These are phyloP conservation scores for Sugiyamaella mastotermitis DNA, from an alignment of 805 yeast genomes.

Conservation along the genomic window DNA sequence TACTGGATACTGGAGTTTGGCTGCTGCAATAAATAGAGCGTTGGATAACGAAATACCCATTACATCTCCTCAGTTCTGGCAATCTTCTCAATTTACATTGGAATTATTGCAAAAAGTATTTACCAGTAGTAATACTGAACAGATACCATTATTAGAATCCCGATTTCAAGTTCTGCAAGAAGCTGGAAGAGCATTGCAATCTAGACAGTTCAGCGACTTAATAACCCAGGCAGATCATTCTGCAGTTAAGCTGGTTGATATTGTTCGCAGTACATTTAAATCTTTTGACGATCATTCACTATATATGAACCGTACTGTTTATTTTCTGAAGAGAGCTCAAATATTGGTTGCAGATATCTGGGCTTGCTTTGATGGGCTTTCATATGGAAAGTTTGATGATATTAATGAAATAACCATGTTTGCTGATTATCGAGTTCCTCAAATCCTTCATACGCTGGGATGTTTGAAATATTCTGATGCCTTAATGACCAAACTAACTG, in stretches of 20 bases:
- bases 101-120: constrained; percentile 27
- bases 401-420: constrained; percentile 39
- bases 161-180: constrained; percentile 31
- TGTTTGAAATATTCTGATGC: constrained; percentile 30
- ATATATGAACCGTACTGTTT: constrained; percentile 28
- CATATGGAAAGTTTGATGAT: constrained; percentile 34
- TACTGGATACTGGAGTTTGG: constrained; percentile 42
- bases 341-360: constrained; percentile 38
- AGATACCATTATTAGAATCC: constrained; percentile 32
- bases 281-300: constrained; percentile 31
- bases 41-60: constrained; percentile 34
- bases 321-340: constrained; percentile 37
- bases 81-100: constrained; percentile 20
- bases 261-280: constrained; percentile 25
- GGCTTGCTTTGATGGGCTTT: constrained; percentile 37
- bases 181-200: constrained; percentile 29
- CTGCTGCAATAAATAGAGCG: constrained; percentile 39
- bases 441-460: constrained; percentile 33
- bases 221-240: constrained; percentile 25
- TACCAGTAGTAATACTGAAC: constrained; percentile 28
- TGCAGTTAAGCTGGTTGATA: constrained; percentile 30
- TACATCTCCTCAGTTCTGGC: constrained; percentile 34
- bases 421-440: constrained; percentile 43
- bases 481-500: constrained; percentile 21
- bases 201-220: constrained; percentile 2